Conservation (phyloP, 2,329 filamentous ascomycete genomes). For the Trichophyton verrucosum region DNA sequence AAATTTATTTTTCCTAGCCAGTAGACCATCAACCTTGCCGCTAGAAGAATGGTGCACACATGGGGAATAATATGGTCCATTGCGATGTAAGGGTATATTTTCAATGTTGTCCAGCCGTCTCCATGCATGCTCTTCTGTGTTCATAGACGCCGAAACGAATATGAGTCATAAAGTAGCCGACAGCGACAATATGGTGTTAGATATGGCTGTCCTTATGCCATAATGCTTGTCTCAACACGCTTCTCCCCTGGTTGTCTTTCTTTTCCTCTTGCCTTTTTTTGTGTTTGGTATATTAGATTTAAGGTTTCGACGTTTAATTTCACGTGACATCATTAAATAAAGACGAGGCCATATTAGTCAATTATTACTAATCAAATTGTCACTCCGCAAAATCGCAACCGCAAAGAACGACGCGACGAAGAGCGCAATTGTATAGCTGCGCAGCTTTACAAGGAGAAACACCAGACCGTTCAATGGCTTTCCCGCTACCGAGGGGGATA, state of each 20-base stretch:
- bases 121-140: neutral
- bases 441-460: neutral
- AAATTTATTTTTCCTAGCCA: conserved; percentile 37
- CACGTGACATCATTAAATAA: too few relatives aligned
- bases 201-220: too few relatives aligned
- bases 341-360: too few relatives aligned
- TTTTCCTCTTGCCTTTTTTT: too few relatives aligned
- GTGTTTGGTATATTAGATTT: too few relatives aligned
- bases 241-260: too few relatives aligned
- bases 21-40: conserved; percentile 12
- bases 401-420: neutral
- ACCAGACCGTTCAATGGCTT: conserved; percentile 38
- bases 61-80: neutral
- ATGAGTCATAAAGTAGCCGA: neutral
- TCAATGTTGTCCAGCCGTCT: neutral
- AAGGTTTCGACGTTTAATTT: too few relatives aligned
- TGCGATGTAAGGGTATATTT: neutral
- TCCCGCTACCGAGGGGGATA: conserved; percentile 53
- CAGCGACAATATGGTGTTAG: neutral
- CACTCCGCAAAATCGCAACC: too few relatives aligned
- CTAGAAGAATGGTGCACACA: neutral
- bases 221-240: too few relatives aligned
- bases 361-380: too few relatives aligned
- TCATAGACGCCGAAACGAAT: neutral
- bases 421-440: neutral